These are phyloP conservation scores for Peribolospora kevripleyi DNA, from an alignment of 768 basidiomycete genomes.

Conservation along the genomic window DNA sequence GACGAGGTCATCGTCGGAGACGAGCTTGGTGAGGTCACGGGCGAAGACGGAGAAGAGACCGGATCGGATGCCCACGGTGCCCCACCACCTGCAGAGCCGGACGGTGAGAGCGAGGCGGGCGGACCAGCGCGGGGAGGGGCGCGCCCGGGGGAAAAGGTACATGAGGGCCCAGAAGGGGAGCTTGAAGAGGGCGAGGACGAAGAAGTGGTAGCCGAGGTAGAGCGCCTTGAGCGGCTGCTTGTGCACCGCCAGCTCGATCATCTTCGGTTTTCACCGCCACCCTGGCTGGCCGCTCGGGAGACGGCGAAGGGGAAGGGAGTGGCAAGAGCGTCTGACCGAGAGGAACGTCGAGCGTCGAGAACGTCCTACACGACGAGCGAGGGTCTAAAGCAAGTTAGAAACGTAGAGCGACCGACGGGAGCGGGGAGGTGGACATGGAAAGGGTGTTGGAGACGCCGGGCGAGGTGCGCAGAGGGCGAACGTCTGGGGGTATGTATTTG, in stretches of 20 bases:
- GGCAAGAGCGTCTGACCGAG: no score
- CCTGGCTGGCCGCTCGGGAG: no score
- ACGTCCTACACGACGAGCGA: no score
- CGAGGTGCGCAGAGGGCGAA: no score
- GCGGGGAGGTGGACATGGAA: no score
- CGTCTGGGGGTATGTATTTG: no score
- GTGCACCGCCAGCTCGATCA: slow-evolving; percentile 1
- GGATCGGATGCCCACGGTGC: not conserved
- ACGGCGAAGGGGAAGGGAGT: no score
- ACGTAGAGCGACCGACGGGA: no score
- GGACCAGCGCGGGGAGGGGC: slow-evolving; percentile 4
- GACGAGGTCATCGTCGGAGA: slow-evolving; percentile 1
- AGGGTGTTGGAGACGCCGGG: no score
- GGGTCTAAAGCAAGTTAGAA: no score
- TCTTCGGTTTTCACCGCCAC: slow-evolving; percentile 4
- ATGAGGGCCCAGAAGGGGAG: slow-evolving; percentile 10
- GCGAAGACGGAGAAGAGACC: not conserved
- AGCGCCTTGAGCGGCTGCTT: slow-evolving; percentile 7
- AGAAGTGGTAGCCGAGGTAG: slow-evolving; percentile 8
- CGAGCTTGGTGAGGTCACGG: slow-evolving; percentile 2
- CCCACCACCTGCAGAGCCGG: slow-evolving; percentile 4
- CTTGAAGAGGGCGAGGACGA: slow-evolving; percentile 2
- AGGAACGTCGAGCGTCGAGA: no score
- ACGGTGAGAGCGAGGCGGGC: slow-evolving; percentile 5
- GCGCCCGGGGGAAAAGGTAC: not conserved